phyloP scores from a whole-genome alignment of 2,329 filamentous ascomycete genomes.

The Ophiognomonia clavigignenti-juglandacearum region DNA sequence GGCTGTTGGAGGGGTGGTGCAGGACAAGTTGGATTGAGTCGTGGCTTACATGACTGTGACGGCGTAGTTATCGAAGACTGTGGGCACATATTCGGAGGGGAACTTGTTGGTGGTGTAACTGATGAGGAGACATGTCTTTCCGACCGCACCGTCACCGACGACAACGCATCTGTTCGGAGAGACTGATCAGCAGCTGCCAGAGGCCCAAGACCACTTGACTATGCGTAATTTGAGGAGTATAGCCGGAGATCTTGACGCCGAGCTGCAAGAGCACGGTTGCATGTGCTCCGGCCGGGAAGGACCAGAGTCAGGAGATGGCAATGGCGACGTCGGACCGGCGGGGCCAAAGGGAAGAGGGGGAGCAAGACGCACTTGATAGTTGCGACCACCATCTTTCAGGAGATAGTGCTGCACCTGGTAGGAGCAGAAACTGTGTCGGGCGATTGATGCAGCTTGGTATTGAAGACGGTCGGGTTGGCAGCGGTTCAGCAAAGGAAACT shows the following conservation, averaged over 20 bases:
- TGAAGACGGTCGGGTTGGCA: background rate
- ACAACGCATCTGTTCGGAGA: conserved; percentile 76
- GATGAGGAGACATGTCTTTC: conserved; percentile 98
- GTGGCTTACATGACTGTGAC: conserved; percentile 92
- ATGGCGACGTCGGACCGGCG: background rate
- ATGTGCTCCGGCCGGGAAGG: background rate
- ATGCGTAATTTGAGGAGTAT: conserved; percentile 4
- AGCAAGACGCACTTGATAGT: conserved; percentile 56
- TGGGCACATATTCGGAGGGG: conserved; percentile 98
- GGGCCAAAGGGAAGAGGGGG: conserved; percentile 1
- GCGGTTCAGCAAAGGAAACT: conserved; percentile 14
- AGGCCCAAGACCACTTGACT: conserved; percentile 1
- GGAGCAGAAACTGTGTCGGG: conserved; percentile 27
- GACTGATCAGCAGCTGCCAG: conserved; percentile 15
- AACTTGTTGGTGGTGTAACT: conserved; percentile 99
- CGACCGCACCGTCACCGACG: conserved; percentile 97
- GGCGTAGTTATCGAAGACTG: conserved; percentile 99
- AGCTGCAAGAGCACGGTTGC: conserved; percentile 5
- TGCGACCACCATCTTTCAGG: conserved; percentile 55
- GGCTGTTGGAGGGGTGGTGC: conserved; percentile 10
- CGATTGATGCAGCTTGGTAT: conserved; percentile 5
- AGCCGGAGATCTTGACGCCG: background rate
- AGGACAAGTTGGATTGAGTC: conserved; percentile 30
- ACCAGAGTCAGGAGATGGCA: background rate
- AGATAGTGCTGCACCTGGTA: conserved; percentile 30